These are phyloP conservation scores for Hibiscus syriacus DNA, from an alignment of 345 rosid genomes.

Conservation along the genomic window DNA sequence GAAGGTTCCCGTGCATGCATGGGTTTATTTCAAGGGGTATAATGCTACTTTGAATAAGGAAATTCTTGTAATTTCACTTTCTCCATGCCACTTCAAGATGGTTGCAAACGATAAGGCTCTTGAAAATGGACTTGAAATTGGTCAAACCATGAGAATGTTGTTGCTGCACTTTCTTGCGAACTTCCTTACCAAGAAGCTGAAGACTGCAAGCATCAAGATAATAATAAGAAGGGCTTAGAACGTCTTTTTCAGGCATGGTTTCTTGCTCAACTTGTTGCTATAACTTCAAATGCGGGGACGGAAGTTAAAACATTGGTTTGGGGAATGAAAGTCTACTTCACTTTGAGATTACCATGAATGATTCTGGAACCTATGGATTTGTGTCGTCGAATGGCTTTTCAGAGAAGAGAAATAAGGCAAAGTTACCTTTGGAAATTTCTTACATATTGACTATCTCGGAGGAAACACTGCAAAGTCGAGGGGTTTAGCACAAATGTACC, in stretches of 20 bases:
- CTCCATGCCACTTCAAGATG: slow-evolving; percentile 69
- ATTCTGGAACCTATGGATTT: slow-evolving; percentile 29
- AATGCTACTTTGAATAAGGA: slow-evolving; percentile 36
- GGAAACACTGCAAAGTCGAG: slow-evolving; percentile 31
- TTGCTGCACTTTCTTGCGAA: slow-evolving; percentile 42
- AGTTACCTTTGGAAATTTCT: slow-evolving; percentile 34
- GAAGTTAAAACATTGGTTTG: slow-evolving; percentile 43
- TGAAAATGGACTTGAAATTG: slow-evolving; percentile 38
- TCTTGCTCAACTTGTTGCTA: slow-evolving; percentile 52
- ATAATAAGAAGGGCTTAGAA: slow-evolving; percentile 39
- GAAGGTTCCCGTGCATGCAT: slow-evolving; percentile 41
- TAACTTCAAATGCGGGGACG: slow-evolving; percentile 40
- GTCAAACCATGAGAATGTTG: slow-evolving; percentile 52
- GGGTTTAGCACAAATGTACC: no score
- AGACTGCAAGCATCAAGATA: slow-evolving; percentile 28
- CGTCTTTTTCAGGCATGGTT: slow-evolving; percentile 61
- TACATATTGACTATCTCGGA: slow-evolving; percentile 49
- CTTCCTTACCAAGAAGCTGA: slow-evolving; percentile 29
- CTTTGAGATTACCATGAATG: slow-evolving; percentile 43
- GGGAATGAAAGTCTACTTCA: slow-evolving; percentile 68
- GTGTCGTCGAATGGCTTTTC: slow-evolving; percentile 23
- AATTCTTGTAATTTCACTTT: slow-evolving; percentile 45
- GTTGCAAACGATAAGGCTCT: slow-evolving; percentile 36
- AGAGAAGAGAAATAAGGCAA: slow-evolving; percentile 28
- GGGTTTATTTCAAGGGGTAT: slow-evolving; percentile 59